Conservation (phyloP, 257 asterid genomes). For the Solanum boliviense region DNA sequence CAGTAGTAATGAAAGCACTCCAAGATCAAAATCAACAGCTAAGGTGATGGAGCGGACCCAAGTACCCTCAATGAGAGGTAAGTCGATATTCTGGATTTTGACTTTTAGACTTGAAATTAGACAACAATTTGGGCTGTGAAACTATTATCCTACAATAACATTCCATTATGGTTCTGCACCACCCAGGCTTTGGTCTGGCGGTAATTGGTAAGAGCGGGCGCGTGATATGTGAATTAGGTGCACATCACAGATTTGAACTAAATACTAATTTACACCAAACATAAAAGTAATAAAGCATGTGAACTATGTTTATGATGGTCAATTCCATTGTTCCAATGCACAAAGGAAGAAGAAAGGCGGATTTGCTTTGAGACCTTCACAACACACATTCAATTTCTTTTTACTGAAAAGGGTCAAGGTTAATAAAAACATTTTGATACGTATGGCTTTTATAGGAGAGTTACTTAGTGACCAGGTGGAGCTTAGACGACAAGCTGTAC, state of each 20-base stretch:
- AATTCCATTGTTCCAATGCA: not conserved
- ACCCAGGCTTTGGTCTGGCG: not conserved
- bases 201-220: not conserved
- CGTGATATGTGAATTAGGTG: not conserved
- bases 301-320: not conserved
- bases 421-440: not conserved
- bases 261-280: not conserved
- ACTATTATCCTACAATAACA: not conserved
- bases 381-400: not conserved
- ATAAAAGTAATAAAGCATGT: not conserved
- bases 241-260: not conserved
- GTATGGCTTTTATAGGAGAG: not conserved
- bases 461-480: not conserved
- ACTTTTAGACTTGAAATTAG: not conserved
- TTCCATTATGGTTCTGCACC: not conserved
- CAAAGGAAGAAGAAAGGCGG: not conserved
- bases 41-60: conserved; percentile 18
- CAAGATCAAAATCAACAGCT: conserved; percentile 48
- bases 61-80: conserved; percentile 21
- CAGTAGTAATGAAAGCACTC: conserved; percentile 48
- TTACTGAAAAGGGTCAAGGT: not conserved
- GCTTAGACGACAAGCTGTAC: not conserved
- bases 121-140: not conserved
- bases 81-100: not conserved
- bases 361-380: not conserved